Base-by-base conservation (phyloP, 768 basidiomycete genomes). In the Leccinum subgranulosum region DNA sequence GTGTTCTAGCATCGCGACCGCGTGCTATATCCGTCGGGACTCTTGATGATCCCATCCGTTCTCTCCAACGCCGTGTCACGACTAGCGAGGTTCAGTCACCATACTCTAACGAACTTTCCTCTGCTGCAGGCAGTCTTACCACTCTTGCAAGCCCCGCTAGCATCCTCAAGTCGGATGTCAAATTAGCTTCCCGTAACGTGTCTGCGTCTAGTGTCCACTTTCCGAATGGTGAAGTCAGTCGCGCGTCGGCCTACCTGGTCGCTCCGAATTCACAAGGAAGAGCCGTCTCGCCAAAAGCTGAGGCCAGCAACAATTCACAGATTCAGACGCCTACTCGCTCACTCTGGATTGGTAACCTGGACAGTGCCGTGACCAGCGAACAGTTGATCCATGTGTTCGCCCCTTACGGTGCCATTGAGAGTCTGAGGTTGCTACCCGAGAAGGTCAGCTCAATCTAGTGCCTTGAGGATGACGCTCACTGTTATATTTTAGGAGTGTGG, bases 291-390 rank as follows among this genome's bases (percentile, higher is more conserved):
- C 92, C 92, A 23, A 94, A 92, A 72, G 80, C 86, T 39, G 90
- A 92, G 73, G 79, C 75, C 33, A 71, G 65, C 54, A 79, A 82
- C 45, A 78, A 83, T 34, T 83, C 85, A 12, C 90, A 94, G 67
- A 83, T 87, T 54, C 95, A 98, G 75, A 88, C 92, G 41, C 96
- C 97, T 34, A 96, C 96, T 11, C 87, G 97, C 51, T 95, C 93
- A 33, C 78, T 99, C 28, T 99, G 97, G 96, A 97, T 99, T 69
- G 97, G 97, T 50, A 98, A 98, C 74, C 79, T 99, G 51, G 97
- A 98, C 73, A 92, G 90, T 63, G 90, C 89, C 54, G 92, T 96
- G 55, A 94, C 94, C 2, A 92, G 92, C 66, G 92, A 95, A 69
- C 92, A 97, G 69, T 85, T 99, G 54, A 92, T 97, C 55, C 88